Evolutionary conservation across 805 yeast genomes (phyloP).

Genomic region (Lipomyces lipofer): DNA sequence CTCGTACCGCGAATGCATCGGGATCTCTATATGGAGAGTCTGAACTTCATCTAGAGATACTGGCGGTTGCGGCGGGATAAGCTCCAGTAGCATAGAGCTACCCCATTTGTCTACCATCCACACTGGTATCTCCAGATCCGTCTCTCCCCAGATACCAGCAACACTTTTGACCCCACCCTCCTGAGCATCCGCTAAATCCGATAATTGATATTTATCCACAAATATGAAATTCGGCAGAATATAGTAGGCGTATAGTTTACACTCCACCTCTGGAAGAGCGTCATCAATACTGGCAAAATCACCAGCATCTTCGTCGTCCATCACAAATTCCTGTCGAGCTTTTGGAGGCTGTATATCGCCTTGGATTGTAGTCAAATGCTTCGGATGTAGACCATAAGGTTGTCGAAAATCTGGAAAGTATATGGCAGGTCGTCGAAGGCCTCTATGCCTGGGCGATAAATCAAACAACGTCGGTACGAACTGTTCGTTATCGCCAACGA

Average conservation of each 20-base stretch:
- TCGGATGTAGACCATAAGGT: constrained; percentile 31
- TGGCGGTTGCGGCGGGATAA: constrained; percentile 33
- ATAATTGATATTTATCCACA: constrained; percentile 57
- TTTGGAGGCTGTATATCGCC: constrained; percentile 23
- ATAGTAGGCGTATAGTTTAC: constrained; percentile 48
- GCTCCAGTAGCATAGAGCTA: constrained; percentile 46
- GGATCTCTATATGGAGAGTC: constrained; percentile 41
- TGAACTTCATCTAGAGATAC: constrained; percentile 24
- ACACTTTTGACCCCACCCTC: constrained; percentile 28
- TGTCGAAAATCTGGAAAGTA: constrained; percentile 22
- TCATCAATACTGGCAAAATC: constrained; percentile 6
- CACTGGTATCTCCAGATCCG: constrained; percentile 59
- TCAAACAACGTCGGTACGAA: constrained; percentile 31
- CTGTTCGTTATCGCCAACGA: constrained; percentile 28
- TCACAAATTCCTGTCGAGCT: constrained; percentile 12
- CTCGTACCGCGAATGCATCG: constrained; percentile 55
- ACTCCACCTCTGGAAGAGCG: constrained; percentile 31
- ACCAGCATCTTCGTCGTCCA: constrained; percentile 22
- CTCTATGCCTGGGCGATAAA: constrained; percentile 24
- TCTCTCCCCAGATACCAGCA: constrained; percentile 49
- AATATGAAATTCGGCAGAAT: constrained; percentile 51
- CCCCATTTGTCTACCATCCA: constrained; percentile 52
- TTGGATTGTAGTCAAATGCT: constrained; percentile 19
- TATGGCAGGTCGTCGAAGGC: constrained; percentile 6
- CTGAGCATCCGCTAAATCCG: constrained; percentile 37